Evolutionary conservation across 1,139 yeast genomes (phyloP), one percentile per base, ranked within the genome.

Genomic region (Diutina mesorugosa): DNA sequence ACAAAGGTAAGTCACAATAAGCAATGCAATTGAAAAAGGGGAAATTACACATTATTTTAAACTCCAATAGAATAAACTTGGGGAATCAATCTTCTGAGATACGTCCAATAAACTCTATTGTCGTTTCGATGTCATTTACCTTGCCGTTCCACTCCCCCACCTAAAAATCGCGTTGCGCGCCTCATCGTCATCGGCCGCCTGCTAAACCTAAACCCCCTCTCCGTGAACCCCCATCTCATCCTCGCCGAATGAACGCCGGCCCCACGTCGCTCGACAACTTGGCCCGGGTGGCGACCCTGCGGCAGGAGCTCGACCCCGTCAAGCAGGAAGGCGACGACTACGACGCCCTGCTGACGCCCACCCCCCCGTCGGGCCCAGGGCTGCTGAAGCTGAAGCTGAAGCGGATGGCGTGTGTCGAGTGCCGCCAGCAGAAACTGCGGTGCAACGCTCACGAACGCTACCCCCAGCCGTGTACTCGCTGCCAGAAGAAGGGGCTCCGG

Each of bases 341-440:
- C 9, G 26, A 45, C 47, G 10, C 12, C 21, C 47, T 45, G 47
- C 47, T 45, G 47, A 45, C 47, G 47, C 47, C 21, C 2, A 45
- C 47, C 10, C 47, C 47, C 16, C 26, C 47, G 7, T n/a, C 47
- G 21, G 26, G 47, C 26, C 26, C 26, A n/a, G 47, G 26, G 47
- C n/a, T 21, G 9, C 21, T 10, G 8, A 14, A 12, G 29, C 26
- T n/a, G 14, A 32, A 30, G 45, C 26, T 10, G n/a, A 50, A 50
- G 29, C 53, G 53, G 8, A 45, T 90, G 68, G 98, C 98, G 0
- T 93, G 99, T 72, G 90, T 89, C 2, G 97, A 91, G 66, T 93
- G 99, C 67, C 80, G 99, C 21, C 99, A 93, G 69, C 99, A 93
- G 67, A 93, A 93, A 70, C 69, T 93, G 30, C 81, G 85, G 61